Conservation (phyloP, 306 rosid genomes). For the Cucumis sativus region DNA sequence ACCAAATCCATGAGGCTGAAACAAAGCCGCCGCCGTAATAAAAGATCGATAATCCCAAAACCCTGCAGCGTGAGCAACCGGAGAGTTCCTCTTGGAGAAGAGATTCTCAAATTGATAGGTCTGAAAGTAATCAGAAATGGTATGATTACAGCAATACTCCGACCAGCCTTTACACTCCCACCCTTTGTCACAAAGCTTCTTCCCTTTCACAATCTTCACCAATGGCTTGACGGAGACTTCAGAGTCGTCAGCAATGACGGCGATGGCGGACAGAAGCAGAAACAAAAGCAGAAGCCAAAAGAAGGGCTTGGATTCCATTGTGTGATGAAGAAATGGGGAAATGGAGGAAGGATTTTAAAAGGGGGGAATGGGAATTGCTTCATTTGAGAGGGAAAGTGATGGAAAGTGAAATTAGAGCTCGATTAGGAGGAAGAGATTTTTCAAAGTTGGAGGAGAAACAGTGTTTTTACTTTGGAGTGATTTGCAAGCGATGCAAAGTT, state of each 20-base stretch:
- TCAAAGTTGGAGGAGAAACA: slow-evolving; percentile 9
- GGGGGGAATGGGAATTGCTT: slow-evolving; percentile 6
- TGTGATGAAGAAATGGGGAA: not conserved
- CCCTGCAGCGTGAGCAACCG: slow-evolving; percentile 72
- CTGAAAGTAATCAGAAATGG: slow-evolving; percentile 62
- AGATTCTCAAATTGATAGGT: slow-evolving; percentile 76
- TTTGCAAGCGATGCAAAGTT: not conserved
- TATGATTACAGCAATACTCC: slow-evolving; percentile 56
- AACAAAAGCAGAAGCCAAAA: slow-evolving; percentile 24
- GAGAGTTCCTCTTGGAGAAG: slow-evolving; percentile 65
- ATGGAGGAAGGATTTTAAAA: slow-evolving; percentile 8
- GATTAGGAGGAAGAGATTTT: slow-evolving; percentile 17
- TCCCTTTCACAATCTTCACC: slow-evolving; percentile 65
- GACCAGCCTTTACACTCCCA: slow-evolving; percentile 92
- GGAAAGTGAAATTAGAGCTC: slow-evolving; percentile 56
- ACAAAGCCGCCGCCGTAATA: slow-evolving; percentile 53
- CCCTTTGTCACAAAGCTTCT: slow-evolving; percentile 64
- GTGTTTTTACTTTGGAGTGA: not conserved
- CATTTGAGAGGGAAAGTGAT: slow-evolving; percentile 36
- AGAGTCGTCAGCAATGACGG: slow-evolving; percentile 12
- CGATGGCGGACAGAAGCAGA: slow-evolving; percentile 16
- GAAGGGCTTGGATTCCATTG: slow-evolving; percentile 38
- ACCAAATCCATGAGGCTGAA: slow-evolving; percentile 74
- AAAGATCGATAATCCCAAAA: slow-evolving; percentile 88
- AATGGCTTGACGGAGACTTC: slow-evolving; percentile 24